Base-by-base conservation (phyloP, 1,284 basidiomycete genomes). In the Gymnopus androsaceus region DNA sequence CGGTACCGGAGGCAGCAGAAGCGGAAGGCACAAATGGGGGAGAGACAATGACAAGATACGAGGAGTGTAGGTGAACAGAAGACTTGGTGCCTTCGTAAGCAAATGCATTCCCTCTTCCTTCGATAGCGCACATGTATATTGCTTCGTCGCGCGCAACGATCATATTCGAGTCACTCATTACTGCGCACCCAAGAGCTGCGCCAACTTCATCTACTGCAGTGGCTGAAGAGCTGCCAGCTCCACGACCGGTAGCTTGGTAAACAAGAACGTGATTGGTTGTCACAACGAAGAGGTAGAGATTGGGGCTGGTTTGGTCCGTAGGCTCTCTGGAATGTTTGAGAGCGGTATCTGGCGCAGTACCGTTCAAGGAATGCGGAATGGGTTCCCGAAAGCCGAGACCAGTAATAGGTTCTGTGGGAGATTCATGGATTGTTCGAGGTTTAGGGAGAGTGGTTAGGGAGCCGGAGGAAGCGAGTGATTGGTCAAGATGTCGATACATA, bases 71-170 rank as follows among this genome's bases (percentile, higher is more conserved):
- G 57, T 90, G 79, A 21, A 95, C 75, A 33, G 82, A 83, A 0
- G 82, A 82, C 70, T 92, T 92, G 57, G 78, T 55, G 88, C 94
- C 94, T 77, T 97, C 94, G 66, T 94, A 94, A 0, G 95, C 95
- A 64, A 89, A 93, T 59, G 90, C 95, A 0, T 89, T 83, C 1
- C 92, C 90, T 53, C 95, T 77, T 0, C 92, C 94, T 21, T 95
- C 92, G 0, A 84, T 82, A 0, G 89, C 87, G 66, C 92, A 94
- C 7, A 92, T 77, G 65, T 96, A 97, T 38, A 98, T 87, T 1
- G 95, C 95, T 64, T 98, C 96, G 51, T 97, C 92, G 54, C 92
- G 77, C 0, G 95, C 96, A 2, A 98, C 82, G 11, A 96, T 82
- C 64, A 98, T 85, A 23, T 51, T 27, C 51, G 81, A 72, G 81